These are phyloP conservation scores for Apiotrichum brassicae DNA, from an alignment of 1,284 basidiomycete genomes.

Conservation along the genomic window DNA sequence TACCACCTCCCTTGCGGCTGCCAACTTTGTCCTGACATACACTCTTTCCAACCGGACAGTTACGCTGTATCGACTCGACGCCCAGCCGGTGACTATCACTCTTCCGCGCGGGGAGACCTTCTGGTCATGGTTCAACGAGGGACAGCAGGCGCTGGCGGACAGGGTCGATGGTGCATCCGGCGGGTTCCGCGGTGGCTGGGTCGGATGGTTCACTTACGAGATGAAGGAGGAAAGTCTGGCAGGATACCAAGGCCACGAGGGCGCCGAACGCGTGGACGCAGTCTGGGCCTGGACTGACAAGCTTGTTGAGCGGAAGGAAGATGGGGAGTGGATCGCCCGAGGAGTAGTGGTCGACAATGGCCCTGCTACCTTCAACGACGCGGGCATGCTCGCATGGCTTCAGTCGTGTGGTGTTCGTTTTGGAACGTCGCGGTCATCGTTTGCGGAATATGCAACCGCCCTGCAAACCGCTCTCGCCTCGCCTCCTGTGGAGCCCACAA, in stretches of 20 bases:
- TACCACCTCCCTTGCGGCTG: constrained; percentile 38
- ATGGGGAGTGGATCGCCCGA: constrained; percentile 47
- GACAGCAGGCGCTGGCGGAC: constrained; percentile 20
- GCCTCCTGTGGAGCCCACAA: not conserved
- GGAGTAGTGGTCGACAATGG: constrained; percentile 37
- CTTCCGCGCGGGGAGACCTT: constrained; percentile 32
- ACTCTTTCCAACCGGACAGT: constrained; percentile 33
- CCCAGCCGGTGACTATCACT: constrained; percentile 4
- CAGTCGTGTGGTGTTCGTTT: constrained; percentile 23
- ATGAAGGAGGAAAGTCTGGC: constrained; percentile 52
- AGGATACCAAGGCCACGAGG: constrained; percentile 26
- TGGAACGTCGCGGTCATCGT: constrained; percentile 23
- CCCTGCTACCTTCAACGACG: not conserved
- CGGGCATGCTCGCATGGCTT: constrained; percentile 35
- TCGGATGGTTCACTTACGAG: constrained; percentile 54
- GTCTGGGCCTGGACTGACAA: constrained; percentile 46
- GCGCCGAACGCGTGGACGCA: constrained; percentile 32
- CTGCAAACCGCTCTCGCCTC: constrained; percentile 11
- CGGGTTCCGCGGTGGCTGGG: constrained; percentile 50
- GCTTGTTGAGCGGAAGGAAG: constrained; percentile 44
- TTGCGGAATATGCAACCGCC: constrained; percentile 14
- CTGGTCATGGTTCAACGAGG: constrained; percentile 41
- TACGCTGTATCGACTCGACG: constrained; percentile 17
- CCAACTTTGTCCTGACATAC: constrained; percentile 42
- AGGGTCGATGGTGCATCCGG: constrained; percentile 8